phyloP scores from a whole-genome alignment of 2,329 filamentous ascomycete genomes.

The Fusarium sp. region DNA sequence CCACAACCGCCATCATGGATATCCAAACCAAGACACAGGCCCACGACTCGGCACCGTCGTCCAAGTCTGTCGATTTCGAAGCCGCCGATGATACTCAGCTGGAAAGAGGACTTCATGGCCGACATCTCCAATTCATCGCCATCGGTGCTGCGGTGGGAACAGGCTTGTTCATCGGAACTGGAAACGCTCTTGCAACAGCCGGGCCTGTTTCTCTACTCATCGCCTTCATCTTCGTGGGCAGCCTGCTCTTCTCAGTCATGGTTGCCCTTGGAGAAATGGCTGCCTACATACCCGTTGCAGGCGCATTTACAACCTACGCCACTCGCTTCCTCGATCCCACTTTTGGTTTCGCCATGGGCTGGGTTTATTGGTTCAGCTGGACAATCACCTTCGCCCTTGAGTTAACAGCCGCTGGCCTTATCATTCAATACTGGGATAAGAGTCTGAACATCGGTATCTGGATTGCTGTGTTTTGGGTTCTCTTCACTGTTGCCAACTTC shows the following conservation, averaged over 20 bases:
- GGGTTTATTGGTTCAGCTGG: slow-evolving; percentile 76
- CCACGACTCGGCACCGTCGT: slow-evolving; percentile 14
- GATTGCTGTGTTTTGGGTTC: slow-evolving; percentile 75
- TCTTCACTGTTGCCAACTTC: slow-evolving; percentile 67
- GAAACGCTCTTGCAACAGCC: slow-evolving; percentile 61
- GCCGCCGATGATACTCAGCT: background rate
- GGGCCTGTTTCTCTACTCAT: slow-evolving; percentile 75
- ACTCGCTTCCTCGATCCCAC: slow-evolving; percentile 82
- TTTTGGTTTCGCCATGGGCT: slow-evolving; percentile 61
- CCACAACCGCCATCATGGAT: slow-evolving; percentile 16
- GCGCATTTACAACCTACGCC: slow-evolving; percentile 84
- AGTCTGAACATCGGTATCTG: slow-evolving; percentile 80
- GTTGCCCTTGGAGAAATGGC: slow-evolving; percentile 84
- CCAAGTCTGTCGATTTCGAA: slow-evolving; percentile 9
- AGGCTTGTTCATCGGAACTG: slow-evolving; percentile 77
- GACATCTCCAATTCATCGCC: slow-evolving; percentile 55
- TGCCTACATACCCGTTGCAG: slow-evolving; percentile 79
- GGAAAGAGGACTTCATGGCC: background rate
- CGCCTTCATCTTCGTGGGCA: slow-evolving; percentile 74
- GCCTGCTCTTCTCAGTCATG: slow-evolving; percentile 83
- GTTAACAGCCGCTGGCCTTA: slow-evolving; percentile 79
- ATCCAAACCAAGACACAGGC: slow-evolving; percentile 14
- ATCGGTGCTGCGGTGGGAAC: slow-evolving; percentile 73
- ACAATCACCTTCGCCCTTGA: slow-evolving; percentile 87
- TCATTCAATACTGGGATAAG: slow-evolving; percentile 81